A percentile compares a stretch with the other conserved stretches of the same genome.
These are phyloP conservation scores for Meyerozyma smithsonii DNA, from an alignment of 1,139 yeast genomes.

Conservation along the genomic window DNA sequence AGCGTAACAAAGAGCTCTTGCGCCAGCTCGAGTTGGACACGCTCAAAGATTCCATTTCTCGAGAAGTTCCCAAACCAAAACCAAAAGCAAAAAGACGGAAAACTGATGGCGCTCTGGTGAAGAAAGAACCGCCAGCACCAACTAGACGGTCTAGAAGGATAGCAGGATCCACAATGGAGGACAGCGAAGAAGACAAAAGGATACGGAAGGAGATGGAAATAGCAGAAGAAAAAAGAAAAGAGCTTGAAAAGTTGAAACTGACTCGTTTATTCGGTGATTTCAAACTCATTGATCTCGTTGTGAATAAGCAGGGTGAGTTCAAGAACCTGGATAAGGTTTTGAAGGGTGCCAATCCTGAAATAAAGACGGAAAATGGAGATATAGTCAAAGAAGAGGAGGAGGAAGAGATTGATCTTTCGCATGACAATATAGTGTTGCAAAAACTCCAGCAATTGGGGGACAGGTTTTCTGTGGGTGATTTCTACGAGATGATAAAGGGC, in stretches of 20 bases:
- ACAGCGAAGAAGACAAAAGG: constrained; percentile 31
- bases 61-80: constrained; percentile 19
- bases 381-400: constrained; percentile 2
- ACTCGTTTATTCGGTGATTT: constrained; percentile 61
- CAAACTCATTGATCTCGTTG: constrained; percentile 51
- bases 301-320: constrained; percentile 37
- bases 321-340: constrained; percentile 26
- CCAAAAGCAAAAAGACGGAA: constrained; percentile 19
- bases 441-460: constrained; percentile 44
- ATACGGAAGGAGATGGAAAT: constrained; percentile 34
- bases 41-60: constrained; percentile 25
- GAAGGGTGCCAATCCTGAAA: constrained; percentile 5
- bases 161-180: constrained; percentile 54
- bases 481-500: constrained; percentile 49
- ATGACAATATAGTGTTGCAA: constrained; percentile 32
- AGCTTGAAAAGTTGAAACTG: constrained; percentile 47
- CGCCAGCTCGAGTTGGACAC: constrained; percentile 35
- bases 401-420: constrained; percentile 17
- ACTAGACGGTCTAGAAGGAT: constrained; percentile 61
- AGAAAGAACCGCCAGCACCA: constrained; percentile 36
- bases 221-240: constrained; percentile 32
- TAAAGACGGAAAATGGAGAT: background rate
- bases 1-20: constrained; percentile 37
- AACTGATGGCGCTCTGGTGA: constrained; percentile 10
- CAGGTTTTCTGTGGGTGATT: constrained; percentile 74